Base-by-base conservation (phyloP, 2,329 filamentous ascomycete genomes). In the Byssothecium circinans region DNA sequence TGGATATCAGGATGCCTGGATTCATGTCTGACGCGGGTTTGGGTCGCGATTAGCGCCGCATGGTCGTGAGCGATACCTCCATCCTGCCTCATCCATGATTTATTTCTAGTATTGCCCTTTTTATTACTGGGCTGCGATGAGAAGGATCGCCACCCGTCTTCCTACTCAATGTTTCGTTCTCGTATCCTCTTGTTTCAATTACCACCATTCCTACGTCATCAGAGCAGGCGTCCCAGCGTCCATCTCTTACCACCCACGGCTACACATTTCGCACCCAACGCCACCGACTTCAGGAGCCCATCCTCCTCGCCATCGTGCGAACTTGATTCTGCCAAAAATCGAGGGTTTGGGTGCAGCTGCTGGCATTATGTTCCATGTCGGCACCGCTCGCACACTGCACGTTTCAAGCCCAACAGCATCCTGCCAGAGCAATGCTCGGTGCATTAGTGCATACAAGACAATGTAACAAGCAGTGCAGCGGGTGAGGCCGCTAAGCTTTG, bases 401-500 rank as follows among this genome's bases (percentile, higher is more conserved):
- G 67, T 70, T 69, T 69, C 66, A 68, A 47, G 45, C 45, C 29
- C 52, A 49, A 45, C 56, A 34, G 51, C 38, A 35, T 36, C 47
- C 41, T 20, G 56, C 53, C 50, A 47, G 50, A 52, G 44, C 43
- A 45, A 43, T 45, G n/a, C 38, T 23, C 39, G 40, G 58, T 53
- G 47, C 50, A 49, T 25, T 39, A 39, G 36, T 8, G 14, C 36
- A 39, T 27, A 11, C 19, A 43, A 51, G 39, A 30, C 48, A 46
- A 33, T 64, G 61, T 50, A 43, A 62, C 63, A 57, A 41, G 33
- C 32, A 47, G 41, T 61, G 56, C 54, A 40, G 50, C 45, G 52
- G 43, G 51, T 43, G 45, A 45, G 30, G 45, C 52, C 43, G 45
- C 45, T 47, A 52, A 40, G 52, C 47, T 41, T 55, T 29, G 47